A percentile compares a stretch with the other conserved stretches of the same genome.
These are phyloP conservation scores for Myxozyma neotropica DNA, from an alignment of 805 yeast genomes.

Conservation along the genomic window DNA sequence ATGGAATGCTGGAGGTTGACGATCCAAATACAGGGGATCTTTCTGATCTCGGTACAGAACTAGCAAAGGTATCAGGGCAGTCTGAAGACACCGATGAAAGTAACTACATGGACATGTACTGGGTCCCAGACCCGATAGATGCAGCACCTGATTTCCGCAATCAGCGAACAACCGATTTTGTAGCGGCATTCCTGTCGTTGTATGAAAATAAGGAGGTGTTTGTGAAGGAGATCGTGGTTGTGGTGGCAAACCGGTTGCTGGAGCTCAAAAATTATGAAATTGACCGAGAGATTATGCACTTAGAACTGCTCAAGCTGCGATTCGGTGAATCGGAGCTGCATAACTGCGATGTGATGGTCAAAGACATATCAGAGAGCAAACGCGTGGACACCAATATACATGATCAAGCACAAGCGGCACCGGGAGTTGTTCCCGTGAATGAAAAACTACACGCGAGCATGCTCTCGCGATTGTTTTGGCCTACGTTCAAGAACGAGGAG, in stretches of 20 bases:
- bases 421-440: conserved; percentile 30
- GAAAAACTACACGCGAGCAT: conserved; percentile 56
- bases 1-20: conserved; percentile 61
- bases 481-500: conserved; percentile 50
- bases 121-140: conserved; percentile 88
- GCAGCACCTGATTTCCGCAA: conserved; percentile 75
- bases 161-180: conserved; percentile 53
- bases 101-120: conserved; percentile 54
- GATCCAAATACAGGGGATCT: conserved; percentile 53
- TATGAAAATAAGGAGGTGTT: conserved; percentile 70
- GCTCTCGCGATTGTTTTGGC: conserved; percentile 84
- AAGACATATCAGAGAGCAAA: conserved; percentile 65
- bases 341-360: conserved; percentile 80
- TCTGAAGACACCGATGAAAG: conserved; percentile 40
- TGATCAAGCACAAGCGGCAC: not conserved
- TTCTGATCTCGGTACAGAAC: conserved; percentile 52
- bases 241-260: conserved; percentile 62
- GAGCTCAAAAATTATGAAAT: conserved; percentile 40
- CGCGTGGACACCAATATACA: conserved; percentile 49
- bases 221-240: conserved; percentile 61
- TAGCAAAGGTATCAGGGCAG: conserved; percentile 16
- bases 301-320: conserved; percentile 59
- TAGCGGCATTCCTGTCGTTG: conserved; percentile 70
- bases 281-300: conserved; percentile 41
- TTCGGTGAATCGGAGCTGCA: conserved; percentile 70